Base-by-base conservation (phyloP, 2,329 filamentous ascomycete species). In the Hirsutella rhossiliensis region DNA sequence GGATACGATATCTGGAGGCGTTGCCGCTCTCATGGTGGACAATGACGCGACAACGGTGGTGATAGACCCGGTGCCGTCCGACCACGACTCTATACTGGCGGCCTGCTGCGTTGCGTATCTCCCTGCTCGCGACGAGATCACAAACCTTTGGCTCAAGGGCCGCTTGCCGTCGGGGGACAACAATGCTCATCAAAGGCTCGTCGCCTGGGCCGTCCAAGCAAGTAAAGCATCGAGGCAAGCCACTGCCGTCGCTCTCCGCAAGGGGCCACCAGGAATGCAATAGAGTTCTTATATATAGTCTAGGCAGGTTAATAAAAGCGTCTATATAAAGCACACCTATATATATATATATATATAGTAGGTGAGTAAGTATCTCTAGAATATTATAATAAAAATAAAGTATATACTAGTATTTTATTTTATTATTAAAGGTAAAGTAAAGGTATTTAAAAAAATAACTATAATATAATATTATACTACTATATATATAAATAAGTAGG, bases 81-180 rank as follows among this genome's bases (percentile, higher is more conserved):
- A 96, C 58, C 87, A 94, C 59, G 69, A 77, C 27, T 75, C 80
- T 31, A 77, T 97, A 43, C 62, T 84, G 39, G 87, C 89, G 11
- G 87, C 86, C 40, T 95, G 87, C 63, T 87, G 92, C 49, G 83
- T 98, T 32, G 92, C 83, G 11, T 97, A 96, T 62, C 73, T 97
- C 52, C 84, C 88, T 42, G 75, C 73, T 19, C 75, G 89, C 49
- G 90, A 97, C 53, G 92, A 98, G 62, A 80, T 97, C 42, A 96
- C 90, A 9, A 89, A 95, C 58, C 64, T 97, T 17, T 98, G 92
- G 92, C 77, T 94, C 57, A 96, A 89, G 66, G 90, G 92, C 6
- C 66, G 70, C 46, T 48, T 76, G 9, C 66, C 72, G 3, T 61
- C 66, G 4, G 65, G 67, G 19, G 48, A 63, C 38, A 44, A 55